Conservation (phyloP, 345 rosid genomes). For the Boechera retrofracta region DNA sequence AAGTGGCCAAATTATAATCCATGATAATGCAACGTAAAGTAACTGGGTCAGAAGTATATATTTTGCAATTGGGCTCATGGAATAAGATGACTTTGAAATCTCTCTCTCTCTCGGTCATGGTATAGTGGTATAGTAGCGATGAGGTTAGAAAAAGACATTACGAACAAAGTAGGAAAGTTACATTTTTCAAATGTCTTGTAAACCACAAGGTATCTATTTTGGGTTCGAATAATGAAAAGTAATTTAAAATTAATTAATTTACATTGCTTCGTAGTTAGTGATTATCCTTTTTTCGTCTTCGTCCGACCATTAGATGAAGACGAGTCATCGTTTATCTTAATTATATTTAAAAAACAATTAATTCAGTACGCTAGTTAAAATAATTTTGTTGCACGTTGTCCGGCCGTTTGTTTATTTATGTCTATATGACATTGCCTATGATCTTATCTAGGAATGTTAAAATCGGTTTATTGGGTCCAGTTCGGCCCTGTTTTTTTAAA, state of each 20-base stretch:
- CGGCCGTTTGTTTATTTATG: conserved; percentile 29
- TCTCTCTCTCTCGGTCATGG: background rate
- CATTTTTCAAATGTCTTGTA: background rate
- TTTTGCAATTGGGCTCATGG: conserved; percentile 19
- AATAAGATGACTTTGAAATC: background rate
- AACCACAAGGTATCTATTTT: background rate
- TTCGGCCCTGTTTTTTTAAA: too few species aligned
- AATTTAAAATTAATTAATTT: background rate
- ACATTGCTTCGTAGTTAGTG: background rate
- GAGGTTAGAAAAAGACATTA: background rate
- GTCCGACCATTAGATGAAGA: conserved; percentile 9
- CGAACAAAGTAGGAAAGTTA: background rate
- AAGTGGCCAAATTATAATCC: background rate
- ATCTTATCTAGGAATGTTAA: background rate
- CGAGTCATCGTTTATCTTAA: conserved; percentile 30
- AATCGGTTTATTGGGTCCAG: too few species aligned
- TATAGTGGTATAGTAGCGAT: background rate
- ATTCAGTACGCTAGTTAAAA: conserved; percentile 18
- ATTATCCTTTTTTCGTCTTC: conserved; percentile 14
- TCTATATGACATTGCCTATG: conserved; percentile 13
- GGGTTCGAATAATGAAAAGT: too few species aligned
- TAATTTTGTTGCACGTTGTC: conserved; percentile 44
- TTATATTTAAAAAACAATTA: background rate
- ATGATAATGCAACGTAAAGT: background rate
- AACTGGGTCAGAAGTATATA: background rate